Evolutionary conservation across 1,139 yeast genomes (phyloP).

Genomic region (Hansenula lynferdii): DNA sequence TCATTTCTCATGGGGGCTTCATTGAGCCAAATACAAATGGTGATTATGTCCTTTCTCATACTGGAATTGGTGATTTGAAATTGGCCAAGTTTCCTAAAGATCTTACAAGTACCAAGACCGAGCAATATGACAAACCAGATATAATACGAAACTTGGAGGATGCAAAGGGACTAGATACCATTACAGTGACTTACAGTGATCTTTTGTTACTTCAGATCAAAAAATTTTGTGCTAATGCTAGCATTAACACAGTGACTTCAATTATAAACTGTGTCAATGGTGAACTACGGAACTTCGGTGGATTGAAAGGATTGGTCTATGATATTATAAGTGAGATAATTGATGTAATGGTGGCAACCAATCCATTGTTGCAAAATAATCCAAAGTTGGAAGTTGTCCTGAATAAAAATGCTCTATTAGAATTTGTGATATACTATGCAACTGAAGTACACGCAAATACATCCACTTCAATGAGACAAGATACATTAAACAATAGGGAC

Average conservation of each 20-base stretch:
- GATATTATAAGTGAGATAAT: conserved; percentile 45
- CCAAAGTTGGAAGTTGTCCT: conserved; percentile 28
- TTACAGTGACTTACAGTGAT: conserved; percentile 43
- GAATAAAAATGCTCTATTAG: conserved; percentile 38
- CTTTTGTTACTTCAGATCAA: conserved; percentile 62
- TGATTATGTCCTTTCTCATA: conserved; percentile 47
- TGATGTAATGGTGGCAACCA: conserved; percentile 25
- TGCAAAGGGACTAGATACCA: conserved; percentile 34
- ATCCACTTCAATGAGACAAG: conserved; percentile 87
- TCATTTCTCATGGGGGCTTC: conserved; percentile 78
- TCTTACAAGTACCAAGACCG: conserved; percentile 12
- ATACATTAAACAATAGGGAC: conserved; percentile 49
- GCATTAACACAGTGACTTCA: conserved; percentile 82
- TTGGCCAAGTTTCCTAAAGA: conserved; percentile 41
- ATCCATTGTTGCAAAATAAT: conserved; percentile 24
- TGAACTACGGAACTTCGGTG: conserved; percentile 41
- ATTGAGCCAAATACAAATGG: conserved; percentile 28
- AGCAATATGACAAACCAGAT: conserved; percentile 20
- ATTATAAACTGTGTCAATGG: conserved; percentile 74
- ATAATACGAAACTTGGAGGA: conserved; percentile 23
- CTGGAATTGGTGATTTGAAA: conserved; percentile 58
- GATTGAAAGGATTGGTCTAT: conserved; percentile 35
- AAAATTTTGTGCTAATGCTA: conserved; percentile 73
- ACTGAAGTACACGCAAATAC: conserved; percentile 49
- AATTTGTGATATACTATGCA: conserved; percentile 37